A percentile compares a stretch with the other conserved stretches of the same genome.
Evolutionary conservation across 1,284 basidiomycete species (phyloP).

Genomic region (Anthracocystis setariae): DNA sequence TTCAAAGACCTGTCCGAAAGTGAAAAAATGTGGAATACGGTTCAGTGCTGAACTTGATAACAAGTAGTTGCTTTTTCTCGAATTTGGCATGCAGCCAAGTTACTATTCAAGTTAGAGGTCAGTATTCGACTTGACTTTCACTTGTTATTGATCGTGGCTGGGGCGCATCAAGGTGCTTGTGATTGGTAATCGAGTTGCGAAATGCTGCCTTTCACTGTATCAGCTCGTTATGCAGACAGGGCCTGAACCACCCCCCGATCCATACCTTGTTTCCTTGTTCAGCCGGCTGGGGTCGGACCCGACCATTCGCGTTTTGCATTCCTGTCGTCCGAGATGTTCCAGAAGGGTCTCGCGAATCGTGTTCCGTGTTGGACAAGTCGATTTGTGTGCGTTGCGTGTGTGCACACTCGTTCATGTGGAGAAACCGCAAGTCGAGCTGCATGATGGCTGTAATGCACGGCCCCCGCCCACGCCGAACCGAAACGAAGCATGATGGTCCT

Average conservation of each 20-base stretch:
- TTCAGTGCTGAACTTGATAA: not conserved
- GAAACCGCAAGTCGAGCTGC: constrained; percentile 5
- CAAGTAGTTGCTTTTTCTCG: not conserved
- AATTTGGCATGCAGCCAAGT: constrained; percentile 1
- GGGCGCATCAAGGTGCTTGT: no score
- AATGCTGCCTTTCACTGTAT: constrained; percentile 17
- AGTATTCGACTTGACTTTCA: no score
- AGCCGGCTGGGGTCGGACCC: constrained; percentile 20
- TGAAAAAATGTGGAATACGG: not conserved
- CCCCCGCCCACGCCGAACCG: constrained; percentile 17
- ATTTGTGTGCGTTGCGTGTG: constrained; percentile 2
- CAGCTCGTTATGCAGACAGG: not conserved
- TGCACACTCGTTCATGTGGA: no score
- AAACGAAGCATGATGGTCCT: constrained; percentile 2
- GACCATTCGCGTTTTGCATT: not conserved
- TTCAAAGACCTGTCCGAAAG: not conserved
- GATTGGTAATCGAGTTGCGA: constrained; percentile 29
- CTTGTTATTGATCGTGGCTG: no score
- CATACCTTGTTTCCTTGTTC: constrained; percentile 11
- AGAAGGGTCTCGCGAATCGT: constrained; percentile 8
- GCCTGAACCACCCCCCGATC: constrained; percentile 16
- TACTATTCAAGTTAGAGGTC: not conserved
- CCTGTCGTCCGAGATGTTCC: constrained; percentile 28
- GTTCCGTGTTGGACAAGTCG: not conserved
- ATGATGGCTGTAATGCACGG: constrained; percentile 11